Percentiles rank a stretch among this genome's conserved stretches.
phyloP scores from a whole-genome alignment of 2,329 filamentous ascomycete genomes.

The Aspergillus ibericus region DNA sequence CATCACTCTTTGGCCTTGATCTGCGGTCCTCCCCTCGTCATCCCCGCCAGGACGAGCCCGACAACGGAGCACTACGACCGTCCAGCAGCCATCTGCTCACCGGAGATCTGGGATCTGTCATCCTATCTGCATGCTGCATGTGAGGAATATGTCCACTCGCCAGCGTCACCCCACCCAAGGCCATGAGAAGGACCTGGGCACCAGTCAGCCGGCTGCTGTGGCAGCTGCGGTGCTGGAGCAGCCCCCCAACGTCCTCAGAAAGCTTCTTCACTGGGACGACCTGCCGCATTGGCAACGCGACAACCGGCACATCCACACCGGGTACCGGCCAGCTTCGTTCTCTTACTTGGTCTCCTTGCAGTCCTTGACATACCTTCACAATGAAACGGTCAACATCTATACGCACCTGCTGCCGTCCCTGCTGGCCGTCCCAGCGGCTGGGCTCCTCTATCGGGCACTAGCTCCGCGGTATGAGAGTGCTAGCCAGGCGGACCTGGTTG shows the following conservation, averaged over 20 bases:
- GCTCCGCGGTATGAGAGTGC: conserved; percentile 67
- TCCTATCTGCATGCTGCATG: conserved; percentile 14
- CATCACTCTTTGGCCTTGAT: background rate
- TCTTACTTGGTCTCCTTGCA: conserved; percentile 61
- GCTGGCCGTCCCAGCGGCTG: conserved; percentile 53
- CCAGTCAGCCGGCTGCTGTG: conserved; percentile 25
- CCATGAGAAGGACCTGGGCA: conserved; percentile 20
- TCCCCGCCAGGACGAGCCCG: background rate
- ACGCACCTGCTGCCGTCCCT: conserved; percentile 69
- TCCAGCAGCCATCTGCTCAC: background rate
- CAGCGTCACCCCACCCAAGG: conserved; percentile 31
- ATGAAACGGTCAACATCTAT: conserved; percentile 71
- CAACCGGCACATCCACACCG: conserved; percentile 67
- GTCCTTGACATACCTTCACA: conserved; percentile 64
- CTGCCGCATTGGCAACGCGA: conserved; percentile 59
- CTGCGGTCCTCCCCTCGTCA: background rate
- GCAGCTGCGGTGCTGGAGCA: conserved; percentile 29
- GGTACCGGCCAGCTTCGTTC: conserved; percentile 64
- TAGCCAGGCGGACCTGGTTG: conserved; percentile 63
- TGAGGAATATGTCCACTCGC: conserved; percentile 31
- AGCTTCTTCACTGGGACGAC: conserved; percentile 53
- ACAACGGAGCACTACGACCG: background rate
- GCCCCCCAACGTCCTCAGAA: conserved; percentile 31
- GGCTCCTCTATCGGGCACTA: conserved; percentile 58
- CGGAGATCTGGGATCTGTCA: conserved; percentile 6